These are phyloP conservation scores for Sclerotinia minor DNA, from an alignment of 2,329 filamentous ascomycete genomes.

Conservation along the genomic window DNA sequence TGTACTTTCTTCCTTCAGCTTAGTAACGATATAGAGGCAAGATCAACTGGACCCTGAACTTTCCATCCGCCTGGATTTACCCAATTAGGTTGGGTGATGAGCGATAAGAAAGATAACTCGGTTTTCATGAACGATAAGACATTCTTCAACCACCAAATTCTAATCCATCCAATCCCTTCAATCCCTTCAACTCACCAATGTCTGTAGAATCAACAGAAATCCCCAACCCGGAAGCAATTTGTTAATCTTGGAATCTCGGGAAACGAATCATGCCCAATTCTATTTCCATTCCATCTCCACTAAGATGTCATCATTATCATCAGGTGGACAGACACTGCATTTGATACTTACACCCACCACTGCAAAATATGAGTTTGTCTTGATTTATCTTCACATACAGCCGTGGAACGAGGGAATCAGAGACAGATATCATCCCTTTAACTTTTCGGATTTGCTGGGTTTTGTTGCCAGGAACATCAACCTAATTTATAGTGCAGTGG, in stretches of 20 bases:
- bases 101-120: conserved; percentile 2
- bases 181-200: not conserved
- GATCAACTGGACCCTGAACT: conserved; percentile 7
- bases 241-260: not conserved
- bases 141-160: not conserved
- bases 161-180: conserved; percentile 11
- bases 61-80: conserved; percentile 12
- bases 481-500: not conserved
- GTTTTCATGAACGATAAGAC: conserved; percentile 15
- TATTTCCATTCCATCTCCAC: not conserved
- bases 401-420: not conserved
- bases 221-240: not conserved
- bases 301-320: not conserved
- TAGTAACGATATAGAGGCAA: not conserved
- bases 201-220: not conserved
- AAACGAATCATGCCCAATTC: not conserved
- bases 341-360: conserved; percentile 4
- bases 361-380: not conserved
- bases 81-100: not conserved
- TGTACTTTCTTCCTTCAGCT: conserved; percentile 9
- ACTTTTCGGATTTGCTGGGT: not conserved
- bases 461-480: conserved; percentile 10
- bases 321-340: conserved; percentile 12
- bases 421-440: conserved; percentile 8
- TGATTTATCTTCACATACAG: not conserved